Evolutionary conservation across 2,329 filamentous ascomycete species (phyloP), one percentile per base, ranked within the genome.

Genomic region (Fusarium proliferatum): DNA sequence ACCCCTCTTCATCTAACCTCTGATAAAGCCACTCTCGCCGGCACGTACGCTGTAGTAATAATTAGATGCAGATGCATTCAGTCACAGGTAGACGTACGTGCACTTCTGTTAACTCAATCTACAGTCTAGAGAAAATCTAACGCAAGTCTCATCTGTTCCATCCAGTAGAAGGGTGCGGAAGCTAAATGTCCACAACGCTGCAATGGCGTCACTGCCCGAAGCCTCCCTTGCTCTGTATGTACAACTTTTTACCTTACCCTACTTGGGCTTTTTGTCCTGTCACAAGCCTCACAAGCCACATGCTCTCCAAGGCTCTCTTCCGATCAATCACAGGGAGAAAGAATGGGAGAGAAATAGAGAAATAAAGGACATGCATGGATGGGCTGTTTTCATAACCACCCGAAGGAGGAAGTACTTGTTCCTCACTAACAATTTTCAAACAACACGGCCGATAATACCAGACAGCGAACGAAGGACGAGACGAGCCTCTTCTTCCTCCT

Each of bases 351-450:
- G 34, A 62, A 38, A 38, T 23, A 56, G 21, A 39, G 51, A 28
- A 55, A 38, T 12, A 41, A 28, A n/a, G 51, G 34, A 64, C 39
- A 61, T 61, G 58, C 41, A 62, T 30, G 30, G 30, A 30, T 59
- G 59, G 72, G 65, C 69, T 34, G 65, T 71, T 55, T 61, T 55
- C 62, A 59, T 76, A 75, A 68, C 66, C 45, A 21, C 33, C 61
- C 34, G 30, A 56, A 76, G 61, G 67, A 45, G 49, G 67, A 67
- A 38, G 59, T 41, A 64, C 43, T 66, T 75, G 74, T 77, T 62
- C 48, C 71, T 71, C 76, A 75, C 76, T 77, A 77, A 77, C 76
- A 77, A 78, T 78, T 76, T 76, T 73, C 71, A 69, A 63, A 65
- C 55, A 17, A 51, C 23, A n/a, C 15, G 16, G 21, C 21, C 28